Conservation (phyloP, 179 eudicot species). For the Corrigiola litoralis region DNA sequence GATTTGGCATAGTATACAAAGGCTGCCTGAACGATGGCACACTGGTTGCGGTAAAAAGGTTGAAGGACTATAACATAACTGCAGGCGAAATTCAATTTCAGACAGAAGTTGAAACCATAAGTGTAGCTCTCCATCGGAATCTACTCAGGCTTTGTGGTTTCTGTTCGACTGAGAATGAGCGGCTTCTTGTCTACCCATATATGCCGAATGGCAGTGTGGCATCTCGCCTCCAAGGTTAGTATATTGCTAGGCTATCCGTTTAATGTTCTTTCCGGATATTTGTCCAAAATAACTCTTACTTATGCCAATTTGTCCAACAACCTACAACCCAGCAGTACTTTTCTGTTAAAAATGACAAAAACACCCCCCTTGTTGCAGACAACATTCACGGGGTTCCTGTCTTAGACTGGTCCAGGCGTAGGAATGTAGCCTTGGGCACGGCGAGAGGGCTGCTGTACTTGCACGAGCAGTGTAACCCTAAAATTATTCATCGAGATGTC, state of each 20-base stretch:
- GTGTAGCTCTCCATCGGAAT: constrained; percentile 85
- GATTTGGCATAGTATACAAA: constrained; percentile 81
- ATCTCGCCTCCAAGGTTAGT: constrained; percentile 66
- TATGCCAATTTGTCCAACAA: neutral
- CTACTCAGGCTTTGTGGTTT: constrained; percentile 78
- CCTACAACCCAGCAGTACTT: neutral
- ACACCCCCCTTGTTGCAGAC: constrained; percentile 33
- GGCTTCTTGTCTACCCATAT: constrained; percentile 83
- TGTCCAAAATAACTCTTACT: neutral
- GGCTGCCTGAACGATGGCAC: constrained; percentile 69
- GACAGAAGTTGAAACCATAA: constrained; percentile 81
- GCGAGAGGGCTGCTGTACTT: constrained; percentile 70
- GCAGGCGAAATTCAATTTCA: constrained; percentile 85
- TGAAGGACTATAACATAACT: constrained; percentile 57
- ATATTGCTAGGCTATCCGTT: neutral
- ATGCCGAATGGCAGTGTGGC: constrained; percentile 95
- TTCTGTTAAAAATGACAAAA: neutral
- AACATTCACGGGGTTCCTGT: constrained; percentile 55
- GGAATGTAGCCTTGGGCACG: constrained; percentile 64
- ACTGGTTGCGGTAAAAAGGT: constrained; percentile 80
- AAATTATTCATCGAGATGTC: constrained; percentile 85
- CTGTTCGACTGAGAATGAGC: constrained; percentile 71
- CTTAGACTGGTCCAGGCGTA: constrained; percentile 69
- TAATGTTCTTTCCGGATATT: neutral
- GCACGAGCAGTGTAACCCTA: constrained; percentile 86